Percentiles rank a stretch among this genome's conserved stretches.
Evolutionary conservation across 371 early-diverging fungal genomes (phyloP).

Genomic region (Umbelopsis sp.): DNA sequence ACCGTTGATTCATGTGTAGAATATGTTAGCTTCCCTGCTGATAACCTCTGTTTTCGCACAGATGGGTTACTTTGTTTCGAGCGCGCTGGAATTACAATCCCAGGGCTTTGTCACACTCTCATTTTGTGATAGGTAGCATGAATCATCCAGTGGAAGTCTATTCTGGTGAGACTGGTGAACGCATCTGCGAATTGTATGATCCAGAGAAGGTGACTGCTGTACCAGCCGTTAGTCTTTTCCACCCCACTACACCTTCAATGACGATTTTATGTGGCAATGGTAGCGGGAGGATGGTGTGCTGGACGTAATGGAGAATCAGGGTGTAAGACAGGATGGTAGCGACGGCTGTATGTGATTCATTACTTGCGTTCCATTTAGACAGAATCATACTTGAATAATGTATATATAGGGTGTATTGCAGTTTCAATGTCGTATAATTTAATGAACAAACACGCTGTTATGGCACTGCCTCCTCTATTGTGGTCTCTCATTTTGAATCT

Average conservation of each 20-base stretch:
- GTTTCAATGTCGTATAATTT: neutral
- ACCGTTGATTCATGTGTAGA: neutral
- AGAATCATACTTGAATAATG: no score
- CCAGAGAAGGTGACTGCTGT: slow-evolving; percentile 62
- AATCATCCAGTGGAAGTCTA: slow-evolving; percentile 64
- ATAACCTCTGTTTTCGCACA: neutral
- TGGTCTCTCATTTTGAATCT: no score
- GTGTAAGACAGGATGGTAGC: no score
- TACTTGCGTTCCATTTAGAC: no score
- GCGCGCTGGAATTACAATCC: slow-evolving; percentile 66
- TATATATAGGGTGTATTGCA: neutral
- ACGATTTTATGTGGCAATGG: slow-evolving; percentile 43
- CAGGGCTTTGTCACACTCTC: slow-evolving; percentile 31
- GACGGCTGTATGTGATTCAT: no score
- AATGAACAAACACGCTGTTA: neutral
- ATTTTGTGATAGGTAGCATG: slow-evolving; percentile 76
- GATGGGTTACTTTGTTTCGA: slow-evolving; percentile 80
- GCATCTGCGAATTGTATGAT: slow-evolving; percentile 56
- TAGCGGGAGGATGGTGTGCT: slow-evolving; percentile 49
- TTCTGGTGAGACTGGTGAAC: slow-evolving; percentile 60
- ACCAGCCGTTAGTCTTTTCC: slow-evolving; percentile 70
- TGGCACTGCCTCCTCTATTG: no score
- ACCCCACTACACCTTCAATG: slow-evolving; percentile 50
- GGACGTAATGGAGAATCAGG: slow-evolving; percentile 22
- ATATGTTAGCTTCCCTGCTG: neutral